Conservation (phyloP, 805 yeast genomes). For the Kuraishia floccosa region DNA sequence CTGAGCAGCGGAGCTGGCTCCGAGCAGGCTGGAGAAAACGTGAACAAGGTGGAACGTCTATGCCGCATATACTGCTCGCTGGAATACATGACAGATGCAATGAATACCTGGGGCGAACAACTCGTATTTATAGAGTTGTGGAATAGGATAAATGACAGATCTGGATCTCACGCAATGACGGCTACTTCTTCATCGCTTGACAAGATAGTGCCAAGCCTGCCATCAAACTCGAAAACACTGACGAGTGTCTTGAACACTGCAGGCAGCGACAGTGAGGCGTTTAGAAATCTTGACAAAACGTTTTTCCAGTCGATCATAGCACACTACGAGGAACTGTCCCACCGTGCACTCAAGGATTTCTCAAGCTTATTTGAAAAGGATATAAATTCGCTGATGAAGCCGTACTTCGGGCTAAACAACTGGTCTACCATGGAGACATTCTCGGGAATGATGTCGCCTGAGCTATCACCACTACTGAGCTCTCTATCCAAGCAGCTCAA, state of each 20-base stretch:
- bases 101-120: constrained; percentile 31
- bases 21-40: constrained; percentile 17
- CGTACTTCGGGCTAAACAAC: constrained; percentile 18
- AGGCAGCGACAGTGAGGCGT: not conserved
- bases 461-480: constrained; percentile 14
- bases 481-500: constrained; percentile 15
- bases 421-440: constrained; percentile 12
- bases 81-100: constrained; percentile 21
- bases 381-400: constrained; percentile 22
- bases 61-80: constrained; percentile 23
- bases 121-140: constrained; percentile 29
- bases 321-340: constrained; percentile 21
- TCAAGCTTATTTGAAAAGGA: constrained; percentile 21
- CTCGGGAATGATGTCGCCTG: constrained; percentile 6
- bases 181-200: not conserved
- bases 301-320: constrained; percentile 30
- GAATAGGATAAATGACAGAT: constrained; percentile 16
- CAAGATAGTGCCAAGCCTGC: not conserved
- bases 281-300: constrained; percentile 15
- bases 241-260: not conserved
- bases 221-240: not conserved
- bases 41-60: constrained; percentile 9
- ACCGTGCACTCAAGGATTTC: constrained; percentile 16
- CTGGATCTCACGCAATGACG: constrained; percentile 3
- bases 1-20: constrained; percentile 15